Evolutionary conservation across 2,329 filamentous ascomycete species (phyloP).

Genomic region (Penicillium sp.): DNA sequence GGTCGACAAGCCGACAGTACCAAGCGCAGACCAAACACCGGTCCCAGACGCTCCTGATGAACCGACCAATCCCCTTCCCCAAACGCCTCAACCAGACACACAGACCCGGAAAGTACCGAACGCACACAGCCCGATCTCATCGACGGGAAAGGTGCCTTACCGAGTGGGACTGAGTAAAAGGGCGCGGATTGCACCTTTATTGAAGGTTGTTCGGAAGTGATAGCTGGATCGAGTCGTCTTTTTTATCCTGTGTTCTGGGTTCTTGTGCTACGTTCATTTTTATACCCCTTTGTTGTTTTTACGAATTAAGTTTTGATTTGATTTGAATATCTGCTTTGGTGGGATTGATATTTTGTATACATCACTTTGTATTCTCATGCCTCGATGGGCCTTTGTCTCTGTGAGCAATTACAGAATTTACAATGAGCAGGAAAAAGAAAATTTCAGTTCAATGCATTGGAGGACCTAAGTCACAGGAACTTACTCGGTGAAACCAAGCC

Average conservation of each 20-base stretch:
- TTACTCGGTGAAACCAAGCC: not conserved
- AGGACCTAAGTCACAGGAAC: not conserved
- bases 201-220: slow-evolving; percentile 46
- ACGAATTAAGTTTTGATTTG: not conserved
- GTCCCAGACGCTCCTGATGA: slow-evolving; percentile 3
- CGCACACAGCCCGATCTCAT: slow-evolving; percentile 43
- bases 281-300: slow-evolving; percentile 3
- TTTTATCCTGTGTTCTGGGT: not conserved
- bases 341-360: not conserved
- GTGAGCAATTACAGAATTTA: not conserved
- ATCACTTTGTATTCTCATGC: not conserved
- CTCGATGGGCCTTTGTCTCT: not conserved
- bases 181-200: slow-evolving; percentile 49
- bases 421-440: not conserved
- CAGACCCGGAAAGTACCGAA: slow-evolving; percentile 27
- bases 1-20: not conserved
- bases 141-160: slow-evolving; percentile 40
- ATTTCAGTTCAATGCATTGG: not conserved
- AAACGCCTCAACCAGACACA: slow-evolving; percentile 4
- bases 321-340: not conserved
- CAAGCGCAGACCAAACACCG: slow-evolving; percentile 1
- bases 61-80: not conserved
- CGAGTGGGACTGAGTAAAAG: slow-evolving; percentile 51
- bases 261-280: not conserved
- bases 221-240: not conserved